Evolutionary conservation across 2,329 filamentous ascomycete species (phyloP).

Genomic region (Aspergillus pseudoglaucus): DNA sequence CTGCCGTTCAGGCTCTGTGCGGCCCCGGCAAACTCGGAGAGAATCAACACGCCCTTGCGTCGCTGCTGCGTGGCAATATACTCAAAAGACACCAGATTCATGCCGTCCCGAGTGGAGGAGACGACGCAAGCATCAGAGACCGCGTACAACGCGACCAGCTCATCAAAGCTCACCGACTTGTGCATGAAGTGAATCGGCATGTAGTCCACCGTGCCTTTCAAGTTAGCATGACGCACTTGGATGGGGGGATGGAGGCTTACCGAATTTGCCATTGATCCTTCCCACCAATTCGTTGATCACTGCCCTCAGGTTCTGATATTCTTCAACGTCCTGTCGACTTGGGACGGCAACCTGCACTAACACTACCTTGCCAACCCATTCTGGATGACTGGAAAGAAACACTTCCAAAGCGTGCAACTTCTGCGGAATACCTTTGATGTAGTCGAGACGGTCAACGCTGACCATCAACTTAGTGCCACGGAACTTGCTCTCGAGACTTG

Average conservation of each 20-base stretch:
- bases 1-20: constrained; percentile 87
- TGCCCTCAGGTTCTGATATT: constrained; percentile 88
- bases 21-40: constrained; percentile 90
- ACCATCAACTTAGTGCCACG: constrained; percentile 91
- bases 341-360: constrained; percentile 90
- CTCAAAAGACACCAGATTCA: constrained; percentile 95
- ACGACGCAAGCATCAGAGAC: constrained; percentile 84
- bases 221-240: constrained; percentile 7
- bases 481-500: constrained; percentile 75
- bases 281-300: constrained; percentile 93
- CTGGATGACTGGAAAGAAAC: constrained; percentile 87
- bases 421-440: constrained; percentile 95
- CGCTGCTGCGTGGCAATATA: constrained; percentile 88
- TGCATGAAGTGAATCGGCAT: constrained; percentile 98
- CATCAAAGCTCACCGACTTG: constrained; percentile 86
- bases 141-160: constrained; percentile 83
- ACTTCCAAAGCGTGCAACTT: constrained; percentile 92
- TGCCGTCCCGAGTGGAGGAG: constrained; percentile 84
- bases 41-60: constrained; percentile 81
- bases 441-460: constrained; percentile 88
- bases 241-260: constrained; percentile 25
- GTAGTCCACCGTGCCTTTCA: constrained; percentile 75
- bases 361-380: constrained; percentile 94
- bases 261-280: constrained; percentile 90
- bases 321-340: constrained; percentile 85